These are phyloP conservation scores for Penstemon barbatus DNA, from an alignment of 257 asterid species.

Conservation along the genomic window DNA sequence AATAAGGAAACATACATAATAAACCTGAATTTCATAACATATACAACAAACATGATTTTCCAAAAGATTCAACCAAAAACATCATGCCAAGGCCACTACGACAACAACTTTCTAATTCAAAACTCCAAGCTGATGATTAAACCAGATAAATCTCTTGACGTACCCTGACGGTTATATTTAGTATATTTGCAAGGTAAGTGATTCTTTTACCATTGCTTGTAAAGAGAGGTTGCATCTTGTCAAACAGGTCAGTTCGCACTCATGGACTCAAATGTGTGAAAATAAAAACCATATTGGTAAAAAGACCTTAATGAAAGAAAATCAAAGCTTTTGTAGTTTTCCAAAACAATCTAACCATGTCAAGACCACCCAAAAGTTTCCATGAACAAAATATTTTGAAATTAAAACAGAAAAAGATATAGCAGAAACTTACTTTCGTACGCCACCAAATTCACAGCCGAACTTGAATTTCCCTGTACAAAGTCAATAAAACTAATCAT, in stretches of 20 bases:
- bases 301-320: not conserved
- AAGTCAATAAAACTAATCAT: constrained; percentile 21
- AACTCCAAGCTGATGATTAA: not conserved
- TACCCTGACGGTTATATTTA: not conserved
- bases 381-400: constrained; percentile 1
- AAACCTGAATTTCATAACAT: not conserved
- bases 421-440: constrained; percentile 64
- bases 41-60: not conserved
- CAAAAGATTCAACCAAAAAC: not conserved
- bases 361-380: constrained; percentile 14
- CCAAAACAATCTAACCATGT: constrained; percentile 21
- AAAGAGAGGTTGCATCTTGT: not conserved
- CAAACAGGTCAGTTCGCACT: constrained; percentile 4
- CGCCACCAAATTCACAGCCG: constrained; percentile 57
- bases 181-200: not conserved
- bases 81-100: not conserved
- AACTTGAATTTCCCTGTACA: constrained; percentile 50
- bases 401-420: constrained; percentile 9
- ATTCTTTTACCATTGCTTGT: constrained; percentile 2
- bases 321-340: not conserved
- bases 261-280: constrained; percentile 3
- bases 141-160: not conserved
- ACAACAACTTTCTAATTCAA: not conserved
- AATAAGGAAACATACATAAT: constrained; percentile 2
- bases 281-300: not conserved